Conservation (phyloP, 306 rosid genomes). For the Cyamopsis tetragonoloba region DNA sequence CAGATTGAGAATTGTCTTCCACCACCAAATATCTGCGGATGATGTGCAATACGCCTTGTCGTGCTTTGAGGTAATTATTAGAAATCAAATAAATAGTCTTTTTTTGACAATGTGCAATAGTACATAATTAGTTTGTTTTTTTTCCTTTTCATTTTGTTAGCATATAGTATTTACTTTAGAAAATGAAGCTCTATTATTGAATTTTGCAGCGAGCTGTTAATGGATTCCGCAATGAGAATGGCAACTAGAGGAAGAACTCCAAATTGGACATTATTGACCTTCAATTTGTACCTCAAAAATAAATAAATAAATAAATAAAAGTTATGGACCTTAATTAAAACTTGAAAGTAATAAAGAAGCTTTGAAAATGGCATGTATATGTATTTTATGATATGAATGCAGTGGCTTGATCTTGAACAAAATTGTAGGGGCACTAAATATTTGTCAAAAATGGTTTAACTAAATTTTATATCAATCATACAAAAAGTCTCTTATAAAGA, state of each 20-base stretch:
- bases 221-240: conserved; percentile 54
- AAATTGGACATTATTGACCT: no score
- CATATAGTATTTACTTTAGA: background rate
- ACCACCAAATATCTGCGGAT: conserved; percentile 69
- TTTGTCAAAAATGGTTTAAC: no score
- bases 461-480: no score
- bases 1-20: conserved; percentile 76
- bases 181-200: background rate
- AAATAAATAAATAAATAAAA: no score
- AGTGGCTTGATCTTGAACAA: no score
- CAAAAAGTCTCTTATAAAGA: no score
- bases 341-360: background rate
- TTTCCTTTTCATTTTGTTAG: background rate
- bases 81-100: background rate
- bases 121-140: background rate
- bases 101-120: background rate
- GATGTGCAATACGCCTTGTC: conserved; percentile 60
- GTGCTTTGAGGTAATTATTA: conserved; percentile 68
- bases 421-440: no score
- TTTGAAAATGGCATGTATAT: background rate
- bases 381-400: no score
- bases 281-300: no score
- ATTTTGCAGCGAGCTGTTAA: conserved; percentile 46
- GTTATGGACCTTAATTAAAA: background rate
- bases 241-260: conserved; percentile 33